Base-by-base conservation (phyloP, 805 yeast species). In the Metschnikowia borealis region DNA sequence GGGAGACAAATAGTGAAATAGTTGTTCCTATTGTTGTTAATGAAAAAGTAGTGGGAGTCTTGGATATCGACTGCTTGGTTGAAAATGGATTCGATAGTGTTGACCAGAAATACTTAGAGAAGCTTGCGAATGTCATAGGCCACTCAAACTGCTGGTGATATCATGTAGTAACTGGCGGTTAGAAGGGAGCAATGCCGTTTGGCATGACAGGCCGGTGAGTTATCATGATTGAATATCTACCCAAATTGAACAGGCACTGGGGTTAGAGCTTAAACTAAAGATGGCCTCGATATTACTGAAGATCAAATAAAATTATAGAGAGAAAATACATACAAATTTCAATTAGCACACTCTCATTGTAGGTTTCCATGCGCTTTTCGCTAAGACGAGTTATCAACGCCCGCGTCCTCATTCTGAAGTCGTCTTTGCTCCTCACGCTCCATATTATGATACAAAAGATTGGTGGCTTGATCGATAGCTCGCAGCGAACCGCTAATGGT, bases 1-100 rank as follows among this genome's bases (percentile, higher is more conserved):
- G 96, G 0, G 96, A 84, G 51, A 92, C 98, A 0, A 79, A 85
- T 55, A 87, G 96, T 65, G 99, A 92, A 63, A 87, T 92, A 31
- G 98, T 94, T 18, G 91, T 92, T 1, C 98, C 98, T 0, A 80
- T 91, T 6, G 34, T 66, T 2, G 60, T 82, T 0, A 64, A 64
- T 26, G 67, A 69, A 2, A 60, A 60, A 14, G 69, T 83, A 1
- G 59, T 79, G 17, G 98, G 94, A 5, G 97, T 92, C 5, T 73
- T 92, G 46, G 98, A 94, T 63, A 77, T 92, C 37, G 99, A 92
- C 65, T 88, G 96, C 64, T 65, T 82, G 48, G 79, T 70, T 10
- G 64, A 70, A 39, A 61, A 75, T 8, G 96, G 92, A 0, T 92
- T 94, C 62, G 84, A 79, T 57, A 80, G 78, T 32, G 60, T 63